Conservation (phyloP, 1,139 yeast species). For the Arxiozyma slooffiae region DNA sequence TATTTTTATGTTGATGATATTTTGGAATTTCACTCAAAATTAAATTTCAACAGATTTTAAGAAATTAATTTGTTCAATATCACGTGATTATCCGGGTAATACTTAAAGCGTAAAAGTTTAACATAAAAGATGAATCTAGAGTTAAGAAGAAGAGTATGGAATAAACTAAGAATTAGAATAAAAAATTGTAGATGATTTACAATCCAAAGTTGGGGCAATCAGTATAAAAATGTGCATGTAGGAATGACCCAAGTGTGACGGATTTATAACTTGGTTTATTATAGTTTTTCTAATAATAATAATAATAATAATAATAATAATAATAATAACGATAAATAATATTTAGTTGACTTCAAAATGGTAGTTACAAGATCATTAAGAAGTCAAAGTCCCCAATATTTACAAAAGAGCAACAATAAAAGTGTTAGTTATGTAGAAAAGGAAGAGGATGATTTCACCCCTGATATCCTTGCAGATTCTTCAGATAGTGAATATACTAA, state of each 20-base stretch:
- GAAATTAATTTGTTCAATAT: no score
- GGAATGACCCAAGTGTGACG: background rate
- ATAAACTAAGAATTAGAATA: no score
- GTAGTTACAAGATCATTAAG: background rate
- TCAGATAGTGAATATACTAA: conserved; percentile 11
- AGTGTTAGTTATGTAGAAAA: conserved; percentile 19
- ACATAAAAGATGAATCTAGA: no score
- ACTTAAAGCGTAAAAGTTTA: background rate
- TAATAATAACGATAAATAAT: background rate
- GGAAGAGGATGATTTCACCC: conserved; percentile 20
- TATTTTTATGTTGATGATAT: no score
- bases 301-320: no score
- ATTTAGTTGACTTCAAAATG: background rate
- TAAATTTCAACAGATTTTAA: background rate
- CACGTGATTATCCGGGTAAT: background rate
- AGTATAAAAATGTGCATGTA: background rate
- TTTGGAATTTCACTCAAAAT: background rate
- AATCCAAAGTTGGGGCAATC: no score
- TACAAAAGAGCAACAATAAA: background rate
- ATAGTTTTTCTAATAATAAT: no score
- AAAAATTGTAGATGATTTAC: no score
- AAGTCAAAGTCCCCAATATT: background rate
- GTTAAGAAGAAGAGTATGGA: no score
- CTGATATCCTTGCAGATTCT: conserved; percentile 12
- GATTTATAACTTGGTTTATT: background rate